Conservation (phyloP, 1,284 basidiomycete genomes). For the Ceratobasidium sp. region DNA sequence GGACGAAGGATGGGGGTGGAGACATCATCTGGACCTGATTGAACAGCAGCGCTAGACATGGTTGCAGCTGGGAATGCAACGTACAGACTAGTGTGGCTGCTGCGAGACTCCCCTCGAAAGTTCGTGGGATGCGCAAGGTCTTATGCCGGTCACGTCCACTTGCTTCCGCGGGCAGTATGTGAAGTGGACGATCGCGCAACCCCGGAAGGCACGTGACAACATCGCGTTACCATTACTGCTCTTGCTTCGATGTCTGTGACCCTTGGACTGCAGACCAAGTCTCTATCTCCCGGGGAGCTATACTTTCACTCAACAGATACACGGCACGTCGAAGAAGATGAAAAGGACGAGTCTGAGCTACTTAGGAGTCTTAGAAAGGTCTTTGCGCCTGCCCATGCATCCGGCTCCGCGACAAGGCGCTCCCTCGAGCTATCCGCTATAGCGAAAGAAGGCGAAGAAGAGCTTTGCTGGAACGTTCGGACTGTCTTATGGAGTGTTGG, state of each 20-base stretch:
- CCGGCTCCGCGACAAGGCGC: constrained; percentile 28
- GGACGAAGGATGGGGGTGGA: constrained; percentile 95
- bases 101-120: constrained; percentile 39
- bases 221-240: constrained; percentile 5
- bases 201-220: too few relatives aligned
- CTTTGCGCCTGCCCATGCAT: constrained; percentile 45
- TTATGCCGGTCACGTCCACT: constrained; percentile 25
- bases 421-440: constrained; percentile 29
- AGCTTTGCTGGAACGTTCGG: constrained; percentile 78
- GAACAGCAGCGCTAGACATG: constrained; percentile 76
- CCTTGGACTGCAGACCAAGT: not conserved
- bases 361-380: constrained; percentile 54
- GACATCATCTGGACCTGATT: constrained; percentile 82
- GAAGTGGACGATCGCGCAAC: too few relatives aligned
- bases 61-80: constrained; percentile 8
- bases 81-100: constrained; percentile 17
- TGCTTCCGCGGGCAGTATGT: constrained; percentile 3
- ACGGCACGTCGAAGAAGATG: not conserved
- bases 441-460: constrained; percentile 58
- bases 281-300: not conserved
- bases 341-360: constrained; percentile 60
- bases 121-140: constrained; percentile 44
- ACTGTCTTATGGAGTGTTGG: constrained; percentile 79
- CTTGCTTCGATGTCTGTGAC: not conserved
- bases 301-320: not conserved